Evolutionary conservation across 192 early-diverging fungal species (phyloP), one percentile per base, ranked within the genome.

Genomic region (Gaertneriomyces sp.): DNA sequence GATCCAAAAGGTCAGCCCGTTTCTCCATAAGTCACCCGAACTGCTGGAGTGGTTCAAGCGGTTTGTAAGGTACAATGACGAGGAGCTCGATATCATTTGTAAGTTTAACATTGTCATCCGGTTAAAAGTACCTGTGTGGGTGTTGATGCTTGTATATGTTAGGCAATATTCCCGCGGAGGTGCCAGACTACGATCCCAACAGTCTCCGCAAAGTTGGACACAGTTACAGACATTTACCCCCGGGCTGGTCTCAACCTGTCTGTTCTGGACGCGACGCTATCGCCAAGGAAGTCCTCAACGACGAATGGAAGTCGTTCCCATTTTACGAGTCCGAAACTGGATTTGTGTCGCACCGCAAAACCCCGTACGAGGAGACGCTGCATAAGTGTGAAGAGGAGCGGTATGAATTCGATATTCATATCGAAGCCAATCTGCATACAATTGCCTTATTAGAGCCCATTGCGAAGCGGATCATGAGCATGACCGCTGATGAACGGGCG

Each of bases 381-480:
- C 91, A 92, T 81, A 90, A 90, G 53, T 91, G 88, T 77, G 97
- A 99, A 71, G 97, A 99, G 68, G 95, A 98, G 80, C 83, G 94
- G 25, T 93, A 91, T 73, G 97, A 99, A 67, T 97, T 96, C 81
- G 95, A 99, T 69, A 83, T 97, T 72, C 92, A 95, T 74, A 96
- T 99, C 59, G 92, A 97, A 71, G 89, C 94, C 52, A 97, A 97
- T 58, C 66, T 93, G 59, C 85, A 90, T 39, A 88, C 89, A 3
- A 99, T 99, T 74, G 84, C 87, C 6, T 74, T 97, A 39, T 74
- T 99, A 54, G 91, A 95, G 63, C 93, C 94, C 5, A 93, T 99
- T 61, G 89, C 86, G 6, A 86, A 86, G 69, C 83, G 91, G 61
- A 90, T 99, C 42, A 80, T 88, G 64, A 73, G 81, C 39, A 95